Evolutionary conservation across 768 basidiomycete species (phyloP), one percentile per base, ranked within the genome.

Genomic region (Russula dissimulans): DNA sequence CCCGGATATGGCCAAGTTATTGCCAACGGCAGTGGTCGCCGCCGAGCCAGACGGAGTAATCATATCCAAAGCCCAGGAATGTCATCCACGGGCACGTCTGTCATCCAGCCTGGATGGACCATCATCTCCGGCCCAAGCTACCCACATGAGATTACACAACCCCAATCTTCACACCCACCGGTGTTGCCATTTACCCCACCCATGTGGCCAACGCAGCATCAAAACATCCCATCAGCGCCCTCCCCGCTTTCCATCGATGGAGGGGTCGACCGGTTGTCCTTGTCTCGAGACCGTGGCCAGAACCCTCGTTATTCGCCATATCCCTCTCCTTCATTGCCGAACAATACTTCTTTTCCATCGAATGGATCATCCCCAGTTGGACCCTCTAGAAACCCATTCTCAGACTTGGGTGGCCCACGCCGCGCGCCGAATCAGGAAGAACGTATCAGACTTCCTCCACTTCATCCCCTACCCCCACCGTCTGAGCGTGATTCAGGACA

Each of bases 1-100:
- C 82, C 89, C 38, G 91, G 91, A 8, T 94, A 85, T 71, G 91
- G 91, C 26, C 90, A 92, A 69, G 85, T 93, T 49, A 82, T 91
- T 17, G 76, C 84, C 46, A 77, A 57, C 26, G 48, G 57, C 9
- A 46, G 59, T 7, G 59, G 65, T 15, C 59, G 66, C 36, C 67
- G 62, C 18, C 60, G 64, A 42, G 45, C 59, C 29, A 54, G 62
- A 12, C 65, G 60, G 38, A 64, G 36, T 36, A 60, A 52, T 48
- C 60, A 67, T 41, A 42, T 55, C 32, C 60, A 57, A 51, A 61
- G 4, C 39, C 36, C 65, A 12, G 57, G 50, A 6, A 39, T 56
- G 48, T 31, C 56, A 26, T 44, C 60, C 26, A 47, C 48, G n/a
- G 47, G 57, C 56, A 26, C 59, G 4, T 46, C 61, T 52, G 62